Evolutionary conservation across 2,329 filamentous ascomycete species (phyloP), one percentile per base, ranked within the genome.

Genomic region (Epichloe bromicola): DNA sequence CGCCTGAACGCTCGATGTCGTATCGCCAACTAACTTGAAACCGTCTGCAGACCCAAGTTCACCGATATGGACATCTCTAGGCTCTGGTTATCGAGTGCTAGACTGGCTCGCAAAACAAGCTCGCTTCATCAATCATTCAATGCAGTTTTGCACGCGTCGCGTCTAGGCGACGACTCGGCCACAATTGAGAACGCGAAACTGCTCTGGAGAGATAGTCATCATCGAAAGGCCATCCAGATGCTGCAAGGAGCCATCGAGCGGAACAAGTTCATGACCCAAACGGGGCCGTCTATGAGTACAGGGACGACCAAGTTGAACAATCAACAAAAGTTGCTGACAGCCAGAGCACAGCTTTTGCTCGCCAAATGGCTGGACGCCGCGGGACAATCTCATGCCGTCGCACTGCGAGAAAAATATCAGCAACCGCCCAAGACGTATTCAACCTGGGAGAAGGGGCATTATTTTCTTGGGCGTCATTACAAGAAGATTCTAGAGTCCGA

Each of bases 361-460:
- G 93, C 93, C 12, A 97, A 96, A 65, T 99, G 94, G 94, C 82
- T 96, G 30, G 94, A 97, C 62, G 83, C 79, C 51, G 87, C 91
- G n/a, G 93, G 93, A 5, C 91, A 97, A 65, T 95, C 89, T 2
- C 86, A 95, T 60, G 86, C 88, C 4, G 78, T 81, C 43, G 82
- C 86, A 4, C 77, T 97, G 56, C 81, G 88, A 44, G 88, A 44
- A 82, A 50, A 87, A 61, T 98, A 96, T 60, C 84, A 89, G 55
- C 79, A 85, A 57, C 90, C 90, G 1, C 80, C 86, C n/a, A 82
- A 78, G 62, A 82, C 79, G 1, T 72, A 74, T 59, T 70, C 74
- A 5, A 80, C 80, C 48, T 98, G 91, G 90, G 93, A 98, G 64
- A 97, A 96, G 67, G 90, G 88, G 0, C 91, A 97, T 63, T 98